Evolutionary conservation across 345 rosid species (phyloP).

Genomic region (Eucalyptus cladocalyx): DNA sequence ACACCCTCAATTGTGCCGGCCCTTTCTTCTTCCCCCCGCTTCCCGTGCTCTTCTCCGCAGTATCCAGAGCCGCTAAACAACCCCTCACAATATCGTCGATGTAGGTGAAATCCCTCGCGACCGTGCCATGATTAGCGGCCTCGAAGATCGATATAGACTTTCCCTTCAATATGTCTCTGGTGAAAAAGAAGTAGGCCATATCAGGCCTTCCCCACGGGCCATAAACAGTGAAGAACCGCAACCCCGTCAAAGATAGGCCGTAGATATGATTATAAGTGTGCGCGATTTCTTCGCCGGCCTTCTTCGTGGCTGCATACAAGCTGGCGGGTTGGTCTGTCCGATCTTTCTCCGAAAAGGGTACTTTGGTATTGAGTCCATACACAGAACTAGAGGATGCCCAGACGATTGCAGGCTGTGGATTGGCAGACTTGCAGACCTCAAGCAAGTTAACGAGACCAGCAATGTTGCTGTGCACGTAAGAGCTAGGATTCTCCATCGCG

Average conservation of each 20-base stretch:
- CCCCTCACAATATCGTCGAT: slow-evolving; percentile 93
- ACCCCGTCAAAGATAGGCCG: slow-evolving; percentile 37
- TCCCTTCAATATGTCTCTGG: slow-evolving; percentile 31
- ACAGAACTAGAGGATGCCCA: slow-evolving; percentile 45
- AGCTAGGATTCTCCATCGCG: slow-evolving; percentile 38
- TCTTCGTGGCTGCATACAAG: slow-evolving; percentile 40
- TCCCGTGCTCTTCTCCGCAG: slow-evolving; percentile 91
- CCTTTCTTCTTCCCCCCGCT: slow-evolving; percentile 87
- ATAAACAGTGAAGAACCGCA: slow-evolving; percentile 40
- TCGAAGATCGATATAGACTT: slow-evolving; percentile 30
- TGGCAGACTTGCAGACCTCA: slow-evolving; percentile 27
- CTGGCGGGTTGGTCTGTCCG: slow-evolving; percentile 93
- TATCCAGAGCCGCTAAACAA: slow-evolving; percentile 72
- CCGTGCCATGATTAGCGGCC: slow-evolving; percentile 20
- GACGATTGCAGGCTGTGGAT: slow-evolving; percentile 38
- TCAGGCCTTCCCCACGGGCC: slow-evolving; percentile 51
- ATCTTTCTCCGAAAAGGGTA: slow-evolving; percentile 48
- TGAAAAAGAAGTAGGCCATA: slow-evolving; percentile 50
- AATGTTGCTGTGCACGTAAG: slow-evolving; percentile 38
- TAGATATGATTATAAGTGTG: slow-evolving; percentile 42
- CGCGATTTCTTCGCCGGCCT: slow-evolving; percentile 46
- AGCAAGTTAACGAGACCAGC: slow-evolving; percentile 34
- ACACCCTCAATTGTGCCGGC: slow-evolving; percentile 81
- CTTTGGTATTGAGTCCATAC: slow-evolving; percentile 32
- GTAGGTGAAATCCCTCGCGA: slow-evolving; percentile 83